Evolutionary conservation across 345 rosid genomes (phyloP).

Genomic region (Populus pruinosa): DNA sequence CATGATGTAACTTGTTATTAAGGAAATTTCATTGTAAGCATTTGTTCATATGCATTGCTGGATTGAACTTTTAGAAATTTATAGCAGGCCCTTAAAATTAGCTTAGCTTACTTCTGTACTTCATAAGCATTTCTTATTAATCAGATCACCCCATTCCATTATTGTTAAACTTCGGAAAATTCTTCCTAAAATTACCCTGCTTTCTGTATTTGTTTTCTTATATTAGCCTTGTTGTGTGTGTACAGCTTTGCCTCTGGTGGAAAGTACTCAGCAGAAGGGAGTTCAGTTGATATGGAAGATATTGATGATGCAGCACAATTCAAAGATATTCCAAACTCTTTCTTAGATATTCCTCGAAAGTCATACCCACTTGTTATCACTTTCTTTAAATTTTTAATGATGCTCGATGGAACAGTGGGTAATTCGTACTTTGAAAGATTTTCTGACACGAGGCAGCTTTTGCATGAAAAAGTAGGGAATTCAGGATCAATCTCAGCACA

Average conservation of each 20-base stretch:
- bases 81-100: neutral
- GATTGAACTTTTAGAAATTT: neutral
- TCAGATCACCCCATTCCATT: neutral
- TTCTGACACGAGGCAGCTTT: constrained; percentile 27
- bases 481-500: constrained; percentile 24
- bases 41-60: neutral
- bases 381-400: constrained; percentile 48
- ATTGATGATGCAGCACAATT: constrained; percentile 34
- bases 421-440: constrained; percentile 47
- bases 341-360: constrained; percentile 27
- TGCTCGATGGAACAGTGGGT: constrained; percentile 55
- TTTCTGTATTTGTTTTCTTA: neutral
- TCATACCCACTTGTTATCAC: constrained; percentile 52
- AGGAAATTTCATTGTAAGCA: neutral
- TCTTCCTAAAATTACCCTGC: neutral
- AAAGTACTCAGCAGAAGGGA: constrained; percentile 15
- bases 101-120: neutral
- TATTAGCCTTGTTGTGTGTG: neutral
- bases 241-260: constrained; percentile 38
- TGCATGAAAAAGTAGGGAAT: constrained; percentile 12
- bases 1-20: neutral
- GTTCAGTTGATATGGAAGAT: constrained; percentile 23
- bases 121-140: neutral
- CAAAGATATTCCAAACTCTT: constrained; percentile 42
- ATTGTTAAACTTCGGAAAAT: neutral